Conservation (phyloP, 129 eudicot genomes). For the Centaurea solstitialis region DNA sequence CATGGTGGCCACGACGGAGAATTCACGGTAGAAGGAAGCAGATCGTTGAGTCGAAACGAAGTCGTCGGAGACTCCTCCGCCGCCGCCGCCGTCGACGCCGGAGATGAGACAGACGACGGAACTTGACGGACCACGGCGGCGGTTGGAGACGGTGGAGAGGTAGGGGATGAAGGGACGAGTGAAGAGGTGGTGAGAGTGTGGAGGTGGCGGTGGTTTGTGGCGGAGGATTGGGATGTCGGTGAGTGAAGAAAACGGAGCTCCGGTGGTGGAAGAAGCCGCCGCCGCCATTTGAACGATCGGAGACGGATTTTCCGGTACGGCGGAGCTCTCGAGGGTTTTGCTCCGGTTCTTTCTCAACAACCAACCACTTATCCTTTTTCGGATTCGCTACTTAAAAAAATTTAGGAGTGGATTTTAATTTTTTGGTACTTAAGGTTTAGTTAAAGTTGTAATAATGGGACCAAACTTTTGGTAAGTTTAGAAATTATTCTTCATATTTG, state of each 20-base stretch:
- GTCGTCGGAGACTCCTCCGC: slow-evolving; percentile 81
- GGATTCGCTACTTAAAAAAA: not conserved
- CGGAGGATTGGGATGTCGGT: slow-evolving; percentile 27
- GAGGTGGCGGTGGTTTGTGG: slow-evolving; percentile 29
- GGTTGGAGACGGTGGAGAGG: not conserved
- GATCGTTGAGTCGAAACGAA: slow-evolving; percentile 49
- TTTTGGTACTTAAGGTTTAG: not conserved
- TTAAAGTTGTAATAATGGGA: not conserved
- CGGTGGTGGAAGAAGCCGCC: slow-evolving; percentile 27
- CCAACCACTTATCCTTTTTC: not conserved
- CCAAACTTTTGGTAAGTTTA: not conserved
- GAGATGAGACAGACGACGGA: slow-evolving; percentile 48
- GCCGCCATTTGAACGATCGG: slow-evolving; percentile 29
- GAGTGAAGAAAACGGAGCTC: slow-evolving; percentile 29
- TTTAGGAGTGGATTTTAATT: not conserved
- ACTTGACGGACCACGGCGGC: slow-evolving; percentile 11
- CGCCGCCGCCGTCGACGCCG: slow-evolving; percentile 54
- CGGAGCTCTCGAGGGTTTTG: slow-evolving; percentile 10
- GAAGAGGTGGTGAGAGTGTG: slow-evolving; percentile 33
- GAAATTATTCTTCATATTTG: too few relatives aligned
- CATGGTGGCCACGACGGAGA: slow-evolving; percentile 71
- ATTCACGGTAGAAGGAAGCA: slow-evolving; percentile 54
- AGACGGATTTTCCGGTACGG: slow-evolving; percentile 9
- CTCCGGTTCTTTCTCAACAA: not conserved
- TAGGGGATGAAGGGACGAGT: slow-evolving; percentile 42